Percentiles rank a stretch among this genome's conserved stretches.
phyloP scores from a whole-genome alignment of 2,329 filamentous ascomycete species.

The Arthrobotrys megalospora region DNA sequence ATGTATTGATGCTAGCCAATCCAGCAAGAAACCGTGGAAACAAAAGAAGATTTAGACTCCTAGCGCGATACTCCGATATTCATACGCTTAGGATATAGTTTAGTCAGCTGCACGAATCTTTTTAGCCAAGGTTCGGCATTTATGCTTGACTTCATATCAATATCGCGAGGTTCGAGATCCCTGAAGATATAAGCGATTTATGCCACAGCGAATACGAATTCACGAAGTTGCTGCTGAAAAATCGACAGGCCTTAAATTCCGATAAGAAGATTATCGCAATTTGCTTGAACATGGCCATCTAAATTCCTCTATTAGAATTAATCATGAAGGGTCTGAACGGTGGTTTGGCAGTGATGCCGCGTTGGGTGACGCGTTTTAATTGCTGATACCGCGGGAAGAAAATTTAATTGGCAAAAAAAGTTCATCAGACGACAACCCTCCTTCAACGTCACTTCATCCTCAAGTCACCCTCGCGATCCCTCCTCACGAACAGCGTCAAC shows the following conservation, averaged over 20 bases:
- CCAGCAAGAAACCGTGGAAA: neutral
- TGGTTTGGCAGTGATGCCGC: constrained; percentile 28
- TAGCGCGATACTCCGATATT: constrained; percentile 17
- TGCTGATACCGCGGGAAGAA: constrained; percentile 16
- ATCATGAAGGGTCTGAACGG: constrained; percentile 8
- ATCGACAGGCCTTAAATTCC: constrained; percentile 3
- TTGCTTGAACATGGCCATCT: neutral
- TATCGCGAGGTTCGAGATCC: constrained; percentile 30
- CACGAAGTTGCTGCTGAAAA: neutral
- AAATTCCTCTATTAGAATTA: neutral
- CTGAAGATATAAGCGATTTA: constrained; percentile 28
- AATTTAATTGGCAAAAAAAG: constrained; percentile 32
- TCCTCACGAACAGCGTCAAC: constrained; percentile 14
- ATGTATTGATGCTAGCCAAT: neutral
- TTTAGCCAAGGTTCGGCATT: constrained; percentile 45
- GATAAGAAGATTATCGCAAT: constrained; percentile 7
- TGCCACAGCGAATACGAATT: constrained; percentile 25
- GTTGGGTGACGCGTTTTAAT: constrained; percentile 57
- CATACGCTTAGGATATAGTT: neutral
- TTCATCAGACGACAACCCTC: constrained; percentile 49
- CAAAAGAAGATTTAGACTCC: neutral
- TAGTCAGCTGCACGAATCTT: neutral
- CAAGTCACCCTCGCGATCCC: constrained; percentile 36
- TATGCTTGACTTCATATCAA: constrained; percentile 27
- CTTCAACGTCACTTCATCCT: constrained; percentile 43